phyloP scores from a whole-genome alignment of 108 stramenopile genomes.

The Skeletonema marinoi region DNA sequence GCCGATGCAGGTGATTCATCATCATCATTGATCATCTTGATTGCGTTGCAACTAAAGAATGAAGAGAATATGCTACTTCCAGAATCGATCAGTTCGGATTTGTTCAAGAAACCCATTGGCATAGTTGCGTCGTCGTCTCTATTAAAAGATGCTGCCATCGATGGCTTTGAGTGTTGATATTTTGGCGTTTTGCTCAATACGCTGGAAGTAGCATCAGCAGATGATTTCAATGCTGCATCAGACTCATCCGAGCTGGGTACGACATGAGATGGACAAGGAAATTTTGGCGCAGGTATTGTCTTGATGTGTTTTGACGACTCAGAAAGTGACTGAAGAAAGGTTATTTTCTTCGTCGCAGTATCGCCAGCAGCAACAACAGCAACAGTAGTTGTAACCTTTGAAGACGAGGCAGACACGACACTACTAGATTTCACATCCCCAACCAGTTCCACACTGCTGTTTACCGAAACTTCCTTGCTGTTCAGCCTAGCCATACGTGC shows the following conservation, averaged over 20 bases:
- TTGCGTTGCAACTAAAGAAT: neutral
- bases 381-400: neutral
- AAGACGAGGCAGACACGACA: neutral
- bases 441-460: neutral
- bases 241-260: neutral
- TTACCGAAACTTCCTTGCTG: neutral
- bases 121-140: neutral
- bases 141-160: neutral
- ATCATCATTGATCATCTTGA: neutral
- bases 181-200: conserved; percentile 5
- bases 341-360: neutral
- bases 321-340: neutral
- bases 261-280: conserved; percentile 48
- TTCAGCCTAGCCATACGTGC: conserved; percentile 4
- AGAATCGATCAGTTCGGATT: neutral
- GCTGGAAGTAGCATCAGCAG: neutral
- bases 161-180: conserved; percentile 16
- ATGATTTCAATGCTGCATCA: neutral
- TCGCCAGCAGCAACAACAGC: neutral
- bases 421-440: neutral
- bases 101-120: neutral
- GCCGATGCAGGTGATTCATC: neutral
- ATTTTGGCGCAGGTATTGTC: conserved; percentile 1
- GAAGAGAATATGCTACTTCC: neutral
- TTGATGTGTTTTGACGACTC: neutral